phyloP scores from a whole-genome alignment of 2,329 filamentous ascomycete genomes.

The Trematosphaeria pertusa region DNA sequence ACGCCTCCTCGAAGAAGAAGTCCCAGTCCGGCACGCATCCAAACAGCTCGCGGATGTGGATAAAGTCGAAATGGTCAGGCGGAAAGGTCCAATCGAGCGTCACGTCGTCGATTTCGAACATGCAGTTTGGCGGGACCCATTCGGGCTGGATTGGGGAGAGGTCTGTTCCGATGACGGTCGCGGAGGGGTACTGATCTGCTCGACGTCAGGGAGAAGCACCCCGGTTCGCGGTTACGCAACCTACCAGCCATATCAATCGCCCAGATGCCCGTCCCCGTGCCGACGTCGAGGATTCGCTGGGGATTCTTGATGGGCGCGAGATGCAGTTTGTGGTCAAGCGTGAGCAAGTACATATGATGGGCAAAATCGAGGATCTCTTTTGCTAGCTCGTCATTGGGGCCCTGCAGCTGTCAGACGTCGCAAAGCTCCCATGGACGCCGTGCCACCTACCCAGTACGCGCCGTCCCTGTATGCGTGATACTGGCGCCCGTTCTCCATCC shows the following conservation, averaged over 20 bases:
- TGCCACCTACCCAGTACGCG: slow-evolving; percentile 36
- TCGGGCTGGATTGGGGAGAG: slow-evolving; percentile 58
- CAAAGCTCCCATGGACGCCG: slow-evolving; percentile 1
- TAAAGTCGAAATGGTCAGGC: slow-evolving; percentile 50
- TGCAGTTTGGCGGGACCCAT: slow-evolving; percentile 55
- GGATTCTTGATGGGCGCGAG: slow-evolving; percentile 43
- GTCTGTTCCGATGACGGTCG: slow-evolving; percentile 52
- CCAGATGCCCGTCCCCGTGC: slow-evolving; percentile 48
- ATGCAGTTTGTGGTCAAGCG: slow-evolving; percentile 42
- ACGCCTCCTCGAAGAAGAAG: slow-evolving; percentile 48
- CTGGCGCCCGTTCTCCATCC: slow-evolving; percentile 47
- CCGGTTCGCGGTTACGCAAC: background rate
- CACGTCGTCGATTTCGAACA: slow-evolving; percentile 57
- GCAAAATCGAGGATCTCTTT: slow-evolving; percentile 55
- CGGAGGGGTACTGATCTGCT: slow-evolving; percentile 38
- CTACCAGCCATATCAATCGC: slow-evolving; percentile 39
- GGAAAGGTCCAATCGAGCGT: slow-evolving; percentile 51
- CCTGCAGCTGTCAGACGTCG: slow-evolving; percentile 24
- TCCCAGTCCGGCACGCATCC: slow-evolving; percentile 57
- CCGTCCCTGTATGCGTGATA: slow-evolving; percentile 48
- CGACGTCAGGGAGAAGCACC: background rate
- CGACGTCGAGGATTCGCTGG: slow-evolving; percentile 40
- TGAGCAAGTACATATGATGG: slow-evolving; percentile 48
- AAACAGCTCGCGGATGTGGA: slow-evolving; percentile 55
- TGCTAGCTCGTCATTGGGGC: slow-evolving; percentile 53